These are phyloP conservation scores for Hapsidospora chrysogenum DNA, from an alignment of 495 filamentous ascomycete species.

Conservation along the genomic window DNA sequence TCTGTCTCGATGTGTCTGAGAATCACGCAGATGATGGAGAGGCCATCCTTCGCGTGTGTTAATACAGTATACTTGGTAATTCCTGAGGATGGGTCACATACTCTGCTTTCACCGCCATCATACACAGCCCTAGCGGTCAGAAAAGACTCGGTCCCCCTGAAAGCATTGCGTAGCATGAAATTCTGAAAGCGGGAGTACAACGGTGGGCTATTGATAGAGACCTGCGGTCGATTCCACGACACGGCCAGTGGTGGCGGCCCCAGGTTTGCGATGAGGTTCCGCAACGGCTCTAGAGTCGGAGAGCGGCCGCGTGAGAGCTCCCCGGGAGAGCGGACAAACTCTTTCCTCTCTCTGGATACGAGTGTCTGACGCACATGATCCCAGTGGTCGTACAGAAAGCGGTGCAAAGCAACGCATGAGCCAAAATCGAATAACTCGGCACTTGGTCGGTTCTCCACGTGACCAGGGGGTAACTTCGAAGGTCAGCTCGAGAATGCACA, in stretches of 20 bases:
- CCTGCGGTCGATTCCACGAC: slow-evolving; percentile 43
- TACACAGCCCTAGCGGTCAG: slow-evolving; percentile 44
- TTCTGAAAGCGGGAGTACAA: slow-evolving; percentile 50
- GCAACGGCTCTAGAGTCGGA: slow-evolving; percentile 32
- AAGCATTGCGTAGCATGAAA: slow-evolving; percentile 51
- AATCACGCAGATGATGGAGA: slow-evolving; percentile 49
- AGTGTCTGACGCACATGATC: slow-evolving; percentile 47
- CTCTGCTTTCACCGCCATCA: slow-evolving; percentile 49
- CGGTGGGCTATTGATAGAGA: slow-evolving; percentile 37
- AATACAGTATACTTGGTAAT: background rate
- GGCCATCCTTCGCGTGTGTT: slow-evolving; percentile 27
- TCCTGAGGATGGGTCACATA: slow-evolving; percentile 5
- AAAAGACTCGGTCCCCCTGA: slow-evolving; percentile 40
- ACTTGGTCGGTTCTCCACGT: slow-evolving; percentile 13
- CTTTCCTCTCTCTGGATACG: slow-evolving; percentile 35
- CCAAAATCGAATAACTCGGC: slow-evolving; percentile 49
- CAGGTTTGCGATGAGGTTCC: slow-evolving; percentile 41
- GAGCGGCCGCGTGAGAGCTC: slow-evolving; percentile 26
- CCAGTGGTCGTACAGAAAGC: slow-evolving; percentile 53
- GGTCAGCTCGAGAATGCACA: slow-evolving; percentile 4
- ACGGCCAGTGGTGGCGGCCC: slow-evolving; percentile 47
- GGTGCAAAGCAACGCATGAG: slow-evolving; percentile 44
- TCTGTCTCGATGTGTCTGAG: slow-evolving; percentile 44
- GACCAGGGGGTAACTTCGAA: slow-evolving; percentile 19
- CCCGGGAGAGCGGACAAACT: slow-evolving; percentile 29